Evolutionary conservation across 1,284 basidiomycete species (phyloP), one percentile per base, ranked within the genome.

Genomic region (Sutorius eximius): DNA sequence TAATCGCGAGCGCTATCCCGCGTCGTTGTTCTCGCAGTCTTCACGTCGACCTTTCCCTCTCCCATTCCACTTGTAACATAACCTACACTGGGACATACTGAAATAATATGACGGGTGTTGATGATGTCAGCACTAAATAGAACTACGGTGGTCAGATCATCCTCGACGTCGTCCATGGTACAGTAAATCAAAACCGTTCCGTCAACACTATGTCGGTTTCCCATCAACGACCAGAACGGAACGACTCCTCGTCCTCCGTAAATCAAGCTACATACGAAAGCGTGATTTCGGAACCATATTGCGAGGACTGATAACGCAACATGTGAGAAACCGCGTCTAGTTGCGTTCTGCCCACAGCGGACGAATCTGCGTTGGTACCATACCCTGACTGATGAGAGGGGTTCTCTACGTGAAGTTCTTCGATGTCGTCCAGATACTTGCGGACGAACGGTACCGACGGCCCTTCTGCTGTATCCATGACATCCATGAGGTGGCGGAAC

Each of bases 371-470:
- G 84, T 61, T 87, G 79, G 61, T 75, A 64, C 22, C 75, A 70
- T 24, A 66, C 71, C 22, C 68, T 62, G 44, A 61, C 52, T 36
- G 64, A 48, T 22, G 45, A 24, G 60, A 55, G 46, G 66, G 47
- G 52, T 61, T 50, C 50, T 79, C 77, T 60, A 83, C 81, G 56
- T 78, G 71, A 57, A 82, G 78, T 61, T 82, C 81, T 33, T 78
- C 72, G 58, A 89, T 75, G 56, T 84, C 83, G 30, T 80, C 80
- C 45, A 89, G 73, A 69, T 81, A 86, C 75, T 81, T 81, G 41
- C 76, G 77, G 45, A 89, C 74, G 66, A 85, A 85, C 2, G 86
- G 87, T 15, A 89, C 77, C 61, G 85, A 87, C 5, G 85, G 77
- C 3, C 79, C 81, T n/a, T 83, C 78, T 18, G 77, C 76, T 10